Base-by-base conservation (phyloP, 106 monocot genomes). In the Posidonia australis region DNA sequence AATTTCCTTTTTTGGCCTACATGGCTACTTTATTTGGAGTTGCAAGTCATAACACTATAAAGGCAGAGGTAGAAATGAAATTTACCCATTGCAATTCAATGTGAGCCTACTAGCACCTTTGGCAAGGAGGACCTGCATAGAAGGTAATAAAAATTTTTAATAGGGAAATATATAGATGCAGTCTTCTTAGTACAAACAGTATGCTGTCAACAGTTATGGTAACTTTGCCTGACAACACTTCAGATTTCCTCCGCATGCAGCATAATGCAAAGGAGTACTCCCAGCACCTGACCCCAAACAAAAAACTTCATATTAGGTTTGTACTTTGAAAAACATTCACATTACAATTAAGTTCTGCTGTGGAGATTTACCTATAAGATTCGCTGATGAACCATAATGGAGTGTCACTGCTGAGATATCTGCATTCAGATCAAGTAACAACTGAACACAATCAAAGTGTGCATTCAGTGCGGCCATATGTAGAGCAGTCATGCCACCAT, bases 181-280 rank as follows among this genome's bases (percentile, higher is more conserved):
- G 9, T 13, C n/a, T 14, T 14, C 28, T 51, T 32, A 9, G 51
- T 1, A 23, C 26, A 24, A 19, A 45, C 22, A 41, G 46, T 20
- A 24, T 47, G 21, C 26, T 23, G 5, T 13, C 21, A 48, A 42
- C 44, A 14, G 27, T 28, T 7, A 26, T 22, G 43, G 44, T 24
- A 42, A 72, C 31, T n/a, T 72, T 82, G 30, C 96, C 90, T 98
- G 87, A 59, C 90, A 90, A 66, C 96, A 98, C 74, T 81, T 87
- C 13, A 85, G 66, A 72, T 82, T 87, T 59, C 96, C 96, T 62
- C 90, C 90, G 69, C 84, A 90, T 60, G 87, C 90, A 41, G 90
- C 90, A 90, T 87, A 98, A 84, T 98, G 96, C 77, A 98, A 77
- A 43, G 96, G 96, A 61, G 87, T 98, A 68, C 96, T 90, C 60